A percentile compares a stretch with the other conserved stretches of the same genome.
Evolutionary conservation across 805 yeast genomes (phyloP).

Genomic region (Blastobotrys terrestris): DNA sequence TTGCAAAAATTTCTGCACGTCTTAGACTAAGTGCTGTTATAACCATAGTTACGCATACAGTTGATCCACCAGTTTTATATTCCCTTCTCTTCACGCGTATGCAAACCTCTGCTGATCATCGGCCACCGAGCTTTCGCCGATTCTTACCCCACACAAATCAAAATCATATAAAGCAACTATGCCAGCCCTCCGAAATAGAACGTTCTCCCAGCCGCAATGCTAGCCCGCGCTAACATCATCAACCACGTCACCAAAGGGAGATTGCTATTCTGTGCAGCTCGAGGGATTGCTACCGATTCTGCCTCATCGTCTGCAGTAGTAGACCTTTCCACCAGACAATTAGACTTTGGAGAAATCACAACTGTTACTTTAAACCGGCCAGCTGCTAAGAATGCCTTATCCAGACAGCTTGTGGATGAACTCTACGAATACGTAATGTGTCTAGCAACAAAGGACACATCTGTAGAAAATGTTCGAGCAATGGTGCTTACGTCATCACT

Average conservation of each 20-base stretch:
- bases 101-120: not conserved
- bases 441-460: constrained; percentile 17
- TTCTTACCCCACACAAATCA: not conserved
- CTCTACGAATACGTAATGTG: constrained; percentile 19
- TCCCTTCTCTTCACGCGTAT: too few species aligned
- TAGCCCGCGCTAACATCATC: not conserved
- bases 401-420: constrained; percentile 25
- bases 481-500: constrained; percentile 24
- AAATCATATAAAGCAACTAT: not conserved
- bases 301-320: not conserved
- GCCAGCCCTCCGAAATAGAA: not conserved
- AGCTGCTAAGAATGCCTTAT: constrained; percentile 29
- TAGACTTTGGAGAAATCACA: constrained; percentile 19
- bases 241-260: not conserved
- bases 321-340: not conserved
- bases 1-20: too few species aligned
- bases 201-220: not conserved
- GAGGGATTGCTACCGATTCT: not conserved
- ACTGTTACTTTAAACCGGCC: constrained; percentile 28
- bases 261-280: not conserved
- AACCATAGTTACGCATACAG: too few species aligned
- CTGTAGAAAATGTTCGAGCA: constrained; percentile 15
- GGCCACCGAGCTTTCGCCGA: not conserved
- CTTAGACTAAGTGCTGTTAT: too few species aligned
- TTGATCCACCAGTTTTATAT: too few species aligned